phyloP scores from a whole-genome alignment of 495 filamentous ascomycete genomes.

The Amphirosellinia nigrospora region DNA sequence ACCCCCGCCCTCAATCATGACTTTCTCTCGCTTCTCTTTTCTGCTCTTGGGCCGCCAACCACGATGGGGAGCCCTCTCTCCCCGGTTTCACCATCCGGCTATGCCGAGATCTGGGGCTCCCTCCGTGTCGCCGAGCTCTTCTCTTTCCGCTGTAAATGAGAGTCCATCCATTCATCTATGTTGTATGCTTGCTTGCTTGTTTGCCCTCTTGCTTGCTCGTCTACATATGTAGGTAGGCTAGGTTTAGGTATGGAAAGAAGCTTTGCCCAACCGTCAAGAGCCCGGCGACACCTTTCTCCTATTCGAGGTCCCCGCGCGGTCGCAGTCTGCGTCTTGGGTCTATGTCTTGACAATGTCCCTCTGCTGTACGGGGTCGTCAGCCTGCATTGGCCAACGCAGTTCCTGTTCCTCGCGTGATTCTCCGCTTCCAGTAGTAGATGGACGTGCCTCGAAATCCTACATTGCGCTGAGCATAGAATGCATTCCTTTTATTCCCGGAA shows the following conservation, averaged over 20 bases:
- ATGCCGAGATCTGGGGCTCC: background rate
- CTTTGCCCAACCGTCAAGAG: background rate
- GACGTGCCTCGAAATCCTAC: background rate
- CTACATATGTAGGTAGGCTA: background rate
- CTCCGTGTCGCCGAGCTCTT: background rate
- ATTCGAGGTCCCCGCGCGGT: background rate
- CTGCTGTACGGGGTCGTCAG: background rate
- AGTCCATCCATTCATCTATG: background rate
- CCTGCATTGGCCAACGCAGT: slow-evolving; percentile 13
- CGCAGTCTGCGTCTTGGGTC: background rate
- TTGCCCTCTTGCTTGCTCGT: no score
- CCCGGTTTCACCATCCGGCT: slow-evolving; percentile 1
- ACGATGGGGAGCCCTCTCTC: background rate
- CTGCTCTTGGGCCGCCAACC: background rate
- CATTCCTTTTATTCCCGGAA: background rate
- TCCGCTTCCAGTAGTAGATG: slow-evolving; percentile 13
- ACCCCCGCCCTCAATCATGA: background rate
- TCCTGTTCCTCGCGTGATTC: slow-evolving; percentile 15
- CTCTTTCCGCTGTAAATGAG: slow-evolving; percentile 2
- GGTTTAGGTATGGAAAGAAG: background rate
- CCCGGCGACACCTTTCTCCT: background rate
- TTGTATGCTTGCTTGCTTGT: no score
- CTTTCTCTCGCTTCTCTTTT: background rate
- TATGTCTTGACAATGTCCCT: background rate
- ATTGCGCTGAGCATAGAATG: slow-evolving; percentile 1